Evolutionary conservation across 495 filamentous ascomycete genomes (phyloP).

Genomic region (Podospora appendiculata): DNA sequence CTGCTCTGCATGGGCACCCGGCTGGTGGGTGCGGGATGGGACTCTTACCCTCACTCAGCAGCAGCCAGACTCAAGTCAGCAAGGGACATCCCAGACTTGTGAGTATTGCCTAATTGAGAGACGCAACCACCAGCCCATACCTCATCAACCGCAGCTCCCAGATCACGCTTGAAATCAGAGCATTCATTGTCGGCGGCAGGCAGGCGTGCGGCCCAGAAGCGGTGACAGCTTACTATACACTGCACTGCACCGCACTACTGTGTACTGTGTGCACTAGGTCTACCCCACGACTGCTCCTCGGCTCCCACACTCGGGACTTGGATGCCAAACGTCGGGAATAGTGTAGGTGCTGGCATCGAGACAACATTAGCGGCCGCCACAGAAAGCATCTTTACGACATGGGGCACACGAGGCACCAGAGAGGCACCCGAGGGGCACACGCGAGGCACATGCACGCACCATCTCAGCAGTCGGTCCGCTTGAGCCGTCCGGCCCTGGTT

Average conservation of each 20-base stretch:
- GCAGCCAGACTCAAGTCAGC: background rate
- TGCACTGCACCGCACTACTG: too few relatives aligned
- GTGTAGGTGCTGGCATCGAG: background rate
- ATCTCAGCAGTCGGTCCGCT: constrained; percentile 12
- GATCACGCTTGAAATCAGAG: background rate
- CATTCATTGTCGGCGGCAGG: background rate
- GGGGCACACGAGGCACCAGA: background rate
- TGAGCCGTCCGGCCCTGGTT: constrained; percentile 14
- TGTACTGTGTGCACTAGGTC: too few relatives aligned
- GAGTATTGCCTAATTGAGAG: constrained; percentile 14
- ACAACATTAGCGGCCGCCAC: background rate
- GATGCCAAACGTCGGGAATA: too few relatives aligned
- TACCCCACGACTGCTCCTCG: background rate
- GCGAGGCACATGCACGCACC: background rate
- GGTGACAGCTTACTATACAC: background rate
- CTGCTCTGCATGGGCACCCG: constrained; percentile 4
- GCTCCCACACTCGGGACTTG: background rate
- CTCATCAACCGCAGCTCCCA: background rate
- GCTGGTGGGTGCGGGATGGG: constrained; percentile 3
- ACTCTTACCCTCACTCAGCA: constrained; percentile 1
- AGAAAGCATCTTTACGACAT: background rate
- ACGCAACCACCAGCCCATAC: background rate
- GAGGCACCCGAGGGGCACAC: background rate
- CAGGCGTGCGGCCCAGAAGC: background rate
- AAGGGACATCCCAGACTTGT: background rate